These are phyloP conservation scores for Cornus florida DNA, from an alignment of 148 eudicot genomes.

Conservation along the genomic window DNA sequence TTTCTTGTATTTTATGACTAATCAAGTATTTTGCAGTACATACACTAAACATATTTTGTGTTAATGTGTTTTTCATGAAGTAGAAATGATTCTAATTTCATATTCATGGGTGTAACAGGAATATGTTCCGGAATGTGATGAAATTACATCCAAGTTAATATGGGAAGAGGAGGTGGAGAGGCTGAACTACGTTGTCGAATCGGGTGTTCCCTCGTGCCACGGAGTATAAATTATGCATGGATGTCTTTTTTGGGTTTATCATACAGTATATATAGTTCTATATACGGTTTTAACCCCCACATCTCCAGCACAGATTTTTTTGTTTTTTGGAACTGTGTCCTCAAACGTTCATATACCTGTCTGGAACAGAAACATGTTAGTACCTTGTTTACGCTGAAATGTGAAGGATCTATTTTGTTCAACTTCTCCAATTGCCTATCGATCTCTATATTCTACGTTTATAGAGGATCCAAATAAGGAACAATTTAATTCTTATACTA, in stretches of 20 bases:
- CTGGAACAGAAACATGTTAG: not conserved
- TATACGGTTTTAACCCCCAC: not conserved
- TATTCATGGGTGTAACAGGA: conserved; percentile 44
- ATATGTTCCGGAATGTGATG: conserved; percentile 77
- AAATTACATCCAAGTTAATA: conserved; percentile 60
- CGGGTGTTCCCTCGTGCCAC: conserved; percentile 21
- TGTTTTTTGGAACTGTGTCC: not conserved
- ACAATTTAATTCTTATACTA: not conserved
- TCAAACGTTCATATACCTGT: not conserved
- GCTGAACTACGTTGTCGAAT: conserved; percentile 49
- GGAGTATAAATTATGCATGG: not conserved
- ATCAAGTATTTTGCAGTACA: no score
- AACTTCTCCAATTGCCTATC: not conserved
- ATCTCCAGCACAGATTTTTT: not conserved
- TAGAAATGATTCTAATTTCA: not conserved
- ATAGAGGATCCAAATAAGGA: not conserved
- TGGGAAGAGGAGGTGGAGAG: conserved; percentile 85
- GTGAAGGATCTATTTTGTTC: not conserved
- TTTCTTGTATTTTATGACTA: no score
- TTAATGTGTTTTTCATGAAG: no score
- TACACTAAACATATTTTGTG: no score
- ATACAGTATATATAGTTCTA: not conserved
- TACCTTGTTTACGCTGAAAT: not conserved
- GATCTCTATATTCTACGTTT: not conserved
- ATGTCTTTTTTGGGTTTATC: conserved; percentile 1